Base-by-base conservation (phyloP, 176 grass and related monocot genomes). In the Aegilops longissima region DNA sequence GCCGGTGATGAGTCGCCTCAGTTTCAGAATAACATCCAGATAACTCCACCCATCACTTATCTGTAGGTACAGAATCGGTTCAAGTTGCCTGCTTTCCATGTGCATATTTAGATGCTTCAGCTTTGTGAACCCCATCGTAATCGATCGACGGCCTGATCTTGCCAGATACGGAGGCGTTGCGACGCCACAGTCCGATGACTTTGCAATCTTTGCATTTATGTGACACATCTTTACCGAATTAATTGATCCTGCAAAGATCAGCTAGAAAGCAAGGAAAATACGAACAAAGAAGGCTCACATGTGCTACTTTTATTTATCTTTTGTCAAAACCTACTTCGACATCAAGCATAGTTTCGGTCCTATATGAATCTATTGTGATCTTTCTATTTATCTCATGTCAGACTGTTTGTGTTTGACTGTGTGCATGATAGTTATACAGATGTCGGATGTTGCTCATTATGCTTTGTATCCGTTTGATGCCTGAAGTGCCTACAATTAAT, bases 21-120 rank as follows among this genome's bases (percentile, higher is more conserved):
- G 82, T 73, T 82, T 88, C 70, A 85, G 86, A 85, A 91, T 85
- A 81, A 78, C 77, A 88, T 83, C 73, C 40, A 64, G 34, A 86
- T 23, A 38, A 39, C 72, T 39, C 25, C 25, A 5, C 7, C 25
- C 40, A 49, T 47, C 13, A 27, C 71, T 91, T 77, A 88, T 91
- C 77, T 80, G 52, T 70, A 31, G 70, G 39, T 77, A 56, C 3
- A 24, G 86, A 85, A 91, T 91, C 77, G 81, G 24, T 54, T 20
- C 90, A 88, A 91, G 82, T 88, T 81, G 82, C 31, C 51, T 62
- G 16, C 52, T 73, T 91, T 88, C 81, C 3, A 30, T 36, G 61
- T 71, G n/a, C 40, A 85, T 63, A 88, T 81, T 70, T 83, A 34
- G 70, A 78, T 81, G 71, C 82, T 21, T 13, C 51, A 25, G 77